phyloP scores from a whole-genome alignment of 306 rosid species.

The Ormosia emarginata region DNA sequence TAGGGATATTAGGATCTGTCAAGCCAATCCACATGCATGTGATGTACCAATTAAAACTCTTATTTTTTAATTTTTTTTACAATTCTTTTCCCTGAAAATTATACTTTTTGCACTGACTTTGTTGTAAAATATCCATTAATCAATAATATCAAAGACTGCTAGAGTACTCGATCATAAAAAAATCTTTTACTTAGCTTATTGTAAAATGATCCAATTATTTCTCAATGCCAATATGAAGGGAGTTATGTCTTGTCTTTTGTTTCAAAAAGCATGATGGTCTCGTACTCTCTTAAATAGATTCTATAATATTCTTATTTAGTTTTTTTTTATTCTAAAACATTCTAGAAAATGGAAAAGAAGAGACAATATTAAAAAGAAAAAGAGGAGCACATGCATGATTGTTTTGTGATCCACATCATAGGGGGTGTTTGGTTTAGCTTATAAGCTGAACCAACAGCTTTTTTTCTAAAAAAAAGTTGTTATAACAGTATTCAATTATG shows the following conservation, averaged over 20 bases:
- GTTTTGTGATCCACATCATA: background rate
- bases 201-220: background rate
- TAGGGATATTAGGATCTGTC: background rate
- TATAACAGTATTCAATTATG: too few relatives aligned
- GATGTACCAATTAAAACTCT: background rate
- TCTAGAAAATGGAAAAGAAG: background rate
- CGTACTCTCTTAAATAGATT: background rate
- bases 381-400: background rate
- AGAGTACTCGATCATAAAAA: background rate
- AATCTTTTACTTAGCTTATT: background rate
- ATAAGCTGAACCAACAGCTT: too few relatives aligned
- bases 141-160: background rate
- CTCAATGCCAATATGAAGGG: background rate
- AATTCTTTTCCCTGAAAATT: background rate
- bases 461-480: too few relatives aligned
- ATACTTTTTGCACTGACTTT: background rate
- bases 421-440: too few relatives aligned
- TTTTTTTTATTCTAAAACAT: background rate
- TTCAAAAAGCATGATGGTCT: background rate
- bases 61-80: background rate
- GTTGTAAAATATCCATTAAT: background rate
- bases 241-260: background rate
- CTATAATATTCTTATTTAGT: background rate
- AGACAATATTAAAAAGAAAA: background rate
- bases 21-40: background rate